A percentile compares a stretch with the other conserved stretches of the same genome.
phyloP scores from a whole-genome alignment of 768 basidiomycete species.

The Mycena olivaceomarginata region DNA sequence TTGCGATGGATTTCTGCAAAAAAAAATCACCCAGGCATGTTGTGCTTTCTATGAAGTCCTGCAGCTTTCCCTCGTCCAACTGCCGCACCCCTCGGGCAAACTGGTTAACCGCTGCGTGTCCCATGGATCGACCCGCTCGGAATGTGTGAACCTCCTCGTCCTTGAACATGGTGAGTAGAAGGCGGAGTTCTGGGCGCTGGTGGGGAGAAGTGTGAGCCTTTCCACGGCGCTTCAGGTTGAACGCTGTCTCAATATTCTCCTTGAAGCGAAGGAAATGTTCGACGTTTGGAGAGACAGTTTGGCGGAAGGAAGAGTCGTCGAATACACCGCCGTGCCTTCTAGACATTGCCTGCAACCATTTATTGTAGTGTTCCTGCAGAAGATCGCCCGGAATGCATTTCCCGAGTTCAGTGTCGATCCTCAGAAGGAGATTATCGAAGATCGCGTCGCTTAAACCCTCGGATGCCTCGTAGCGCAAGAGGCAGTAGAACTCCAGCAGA shows the following conservation, averaged over 20 bases:
- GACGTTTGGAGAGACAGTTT: slow-evolving; percentile 50
- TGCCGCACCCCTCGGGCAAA: slow-evolving; percentile 37
- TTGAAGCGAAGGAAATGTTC: slow-evolving; percentile 46
- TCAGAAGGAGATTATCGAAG: slow-evolving; percentile 49
- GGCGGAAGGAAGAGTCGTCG: slow-evolving; percentile 45
- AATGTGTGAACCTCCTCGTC: slow-evolving; percentile 46
- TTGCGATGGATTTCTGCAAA: not conserved
- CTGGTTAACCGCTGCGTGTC: slow-evolving; percentile 40
- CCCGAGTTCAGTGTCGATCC: slow-evolving; percentile 40
- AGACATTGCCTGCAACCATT: slow-evolving; percentile 45
- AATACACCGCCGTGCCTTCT: slow-evolving; percentile 46
- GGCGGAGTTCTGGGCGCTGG: slow-evolving; percentile 39
- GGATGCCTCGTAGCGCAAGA: slow-evolving; percentile 48
- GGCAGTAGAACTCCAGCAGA: slow-evolving; percentile 50
- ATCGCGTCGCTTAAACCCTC: slow-evolving; percentile 41
- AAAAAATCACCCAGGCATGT: not conserved
- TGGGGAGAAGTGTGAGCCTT: slow-evolving; percentile 47
- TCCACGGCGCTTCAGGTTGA: slow-evolving; percentile 25
- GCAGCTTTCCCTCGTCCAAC: slow-evolving; percentile 33
- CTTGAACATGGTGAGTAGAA: slow-evolving; percentile 42
- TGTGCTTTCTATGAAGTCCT: not conserved
- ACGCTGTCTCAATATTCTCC: slow-evolving; percentile 44
- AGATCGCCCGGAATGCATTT: slow-evolving; percentile 43
- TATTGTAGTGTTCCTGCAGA: slow-evolving; percentile 51
- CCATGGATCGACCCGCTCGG: slow-evolving; percentile 39